A percentile compares a stretch with the other conserved stretches of the same genome.
Evolutionary conservation across 2,329 filamentous ascomycete species (phyloP).

Genomic region (Colletotrichum sp.): DNA sequence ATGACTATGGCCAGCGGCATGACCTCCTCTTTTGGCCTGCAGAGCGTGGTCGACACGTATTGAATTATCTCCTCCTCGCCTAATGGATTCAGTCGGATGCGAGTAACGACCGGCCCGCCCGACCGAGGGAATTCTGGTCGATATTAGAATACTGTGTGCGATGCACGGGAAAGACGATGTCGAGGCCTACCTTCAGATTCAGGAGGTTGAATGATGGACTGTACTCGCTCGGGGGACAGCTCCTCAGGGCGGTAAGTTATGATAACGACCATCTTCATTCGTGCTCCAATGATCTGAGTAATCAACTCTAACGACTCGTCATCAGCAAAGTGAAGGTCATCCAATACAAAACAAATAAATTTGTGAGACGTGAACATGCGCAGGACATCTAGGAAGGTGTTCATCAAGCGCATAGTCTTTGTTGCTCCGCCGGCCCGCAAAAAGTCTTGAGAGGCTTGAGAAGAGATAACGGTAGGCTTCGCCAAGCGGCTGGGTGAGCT

Average conservation of each 20-base stretch:
- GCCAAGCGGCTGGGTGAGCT: constrained; percentile 41
- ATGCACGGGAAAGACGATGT: not conserved
- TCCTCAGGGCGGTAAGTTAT: constrained; percentile 77
- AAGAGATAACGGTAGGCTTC: constrained; percentile 41
- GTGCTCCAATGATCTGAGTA: constrained; percentile 77
- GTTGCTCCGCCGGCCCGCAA: constrained; percentile 62
- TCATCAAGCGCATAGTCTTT: constrained; percentile 78
- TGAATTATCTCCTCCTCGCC: constrained; percentile 79
- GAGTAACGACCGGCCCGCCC: constrained; percentile 66
- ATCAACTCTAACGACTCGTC: constrained; percentile 86
- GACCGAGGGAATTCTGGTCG: constrained; percentile 45
- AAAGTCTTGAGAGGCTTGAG: constrained; percentile 64
- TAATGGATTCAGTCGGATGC: constrained; percentile 75
- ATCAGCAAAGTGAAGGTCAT: constrained; percentile 91
- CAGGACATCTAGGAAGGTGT: constrained; percentile 86
- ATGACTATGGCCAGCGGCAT: constrained; percentile 82
- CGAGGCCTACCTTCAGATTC: constrained; percentile 54
- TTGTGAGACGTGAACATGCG: constrained; percentile 82
- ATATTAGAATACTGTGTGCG: constrained; percentile 27
- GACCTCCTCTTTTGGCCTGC: constrained; percentile 73
- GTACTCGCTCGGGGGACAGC: constrained; percentile 59
- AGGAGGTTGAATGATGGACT: constrained; percentile 57
- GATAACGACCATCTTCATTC: constrained; percentile 82
- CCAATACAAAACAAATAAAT: constrained; percentile 86
- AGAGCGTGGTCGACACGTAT: constrained; percentile 84